phyloP scores from a whole-genome alignment of 2,329 filamentous ascomycete species.

The Plectosphaerella sp. region DNA sequence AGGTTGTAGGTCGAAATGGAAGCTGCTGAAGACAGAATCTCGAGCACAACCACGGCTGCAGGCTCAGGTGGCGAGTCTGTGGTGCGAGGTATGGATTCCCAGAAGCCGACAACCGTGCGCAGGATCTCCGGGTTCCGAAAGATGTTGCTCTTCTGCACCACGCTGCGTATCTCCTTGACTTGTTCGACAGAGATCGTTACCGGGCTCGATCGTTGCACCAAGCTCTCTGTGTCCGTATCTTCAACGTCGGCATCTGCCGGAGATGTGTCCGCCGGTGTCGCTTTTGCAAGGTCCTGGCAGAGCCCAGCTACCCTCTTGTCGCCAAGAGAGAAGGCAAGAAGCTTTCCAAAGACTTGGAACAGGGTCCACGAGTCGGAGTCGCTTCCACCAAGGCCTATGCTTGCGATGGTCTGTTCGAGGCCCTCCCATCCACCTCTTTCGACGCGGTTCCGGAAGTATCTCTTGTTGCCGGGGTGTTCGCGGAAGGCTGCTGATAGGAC shows the following conservation, averaged over 20 bases:
- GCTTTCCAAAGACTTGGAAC: conserved; percentile 74
- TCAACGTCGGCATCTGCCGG: no score
- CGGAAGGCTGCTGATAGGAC: conserved; percentile 72
- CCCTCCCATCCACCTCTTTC: conserved; percentile 75
- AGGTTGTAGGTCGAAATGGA: conserved; percentile 65
- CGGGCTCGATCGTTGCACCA: no score
- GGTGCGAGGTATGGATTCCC: conserved; percentile 55
- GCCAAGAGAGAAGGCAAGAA: conserved; percentile 76
- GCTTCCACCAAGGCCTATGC: conserved; percentile 59
- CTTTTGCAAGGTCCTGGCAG: conserved; percentile 49
- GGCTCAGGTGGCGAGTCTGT: conserved; percentile 39
- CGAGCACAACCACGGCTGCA: conserved; percentile 60
- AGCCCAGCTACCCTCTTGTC: conserved; percentile 70
- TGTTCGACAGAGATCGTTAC: conserved; percentile 14
- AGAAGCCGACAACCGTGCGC: conserved; percentile 57
- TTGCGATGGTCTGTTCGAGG: conserved; percentile 67
- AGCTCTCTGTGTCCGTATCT: no score
- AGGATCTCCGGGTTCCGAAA: conserved; percentile 61
- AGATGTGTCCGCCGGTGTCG: neutral
- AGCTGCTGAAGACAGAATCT: conserved; percentile 55
- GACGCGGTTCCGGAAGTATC: conserved; percentile 77
- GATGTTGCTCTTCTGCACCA: conserved; percentile 45
- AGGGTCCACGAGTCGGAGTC: conserved; percentile 65
- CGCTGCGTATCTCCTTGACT: conserved; percentile 36
- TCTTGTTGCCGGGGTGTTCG: conserved; percentile 78